Evolutionary conservation across 352 stramenopile species (phyloP), one percentile per base, ranked within the genome.

Genomic region (Globisporangium echinulatum): DNA sequence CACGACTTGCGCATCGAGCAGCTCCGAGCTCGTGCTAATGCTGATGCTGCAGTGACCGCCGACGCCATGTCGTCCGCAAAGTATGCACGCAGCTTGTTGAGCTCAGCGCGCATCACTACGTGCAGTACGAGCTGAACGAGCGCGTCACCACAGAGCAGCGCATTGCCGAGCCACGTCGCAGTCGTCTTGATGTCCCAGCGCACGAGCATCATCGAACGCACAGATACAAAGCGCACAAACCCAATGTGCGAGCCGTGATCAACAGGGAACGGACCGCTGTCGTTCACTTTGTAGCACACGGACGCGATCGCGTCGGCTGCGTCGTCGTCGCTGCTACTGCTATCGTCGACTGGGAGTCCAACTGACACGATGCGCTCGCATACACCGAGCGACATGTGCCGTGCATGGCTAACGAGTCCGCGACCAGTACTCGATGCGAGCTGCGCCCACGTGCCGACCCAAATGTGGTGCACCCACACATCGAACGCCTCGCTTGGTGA

Each of bases 171-270:
- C 66, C 67, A 62, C 5, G 76, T 73, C 13, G 80, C 77, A 15
- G 67, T 78, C 40, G 77, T 72, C 74, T 90, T 90, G 57, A 73
- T 70, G 46, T 63, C 76, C 80, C 80, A 88, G 49, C 81, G 49
- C 40, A 84, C 74, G 36, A 88, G 74, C 60, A 76, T 88, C 5
- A 58, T 77, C 3, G 68, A 66, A 47, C 25, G 25, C 25, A 33
- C 25, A 33, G 2, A 33, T 3, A 85, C 69, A 52, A 84, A 88
- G 54, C 74, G 69, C 58, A 88, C 77, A n/a, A 77, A 67, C 4
- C 66, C 77, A 25, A 87, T 62, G 54, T 90, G 76, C 37, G 51
- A 56, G 37, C n/a, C 15, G 54, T 84, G 66, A 37, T 69, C 66
- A 17, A 84, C 44, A 14, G 79, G 64, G 63, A 86, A 61, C 13